These are phyloP conservation scores for Kwoniella mangroviensis DNA, from an alignment of 768 basidiomycete genomes.

Conservation along the genomic window DNA sequence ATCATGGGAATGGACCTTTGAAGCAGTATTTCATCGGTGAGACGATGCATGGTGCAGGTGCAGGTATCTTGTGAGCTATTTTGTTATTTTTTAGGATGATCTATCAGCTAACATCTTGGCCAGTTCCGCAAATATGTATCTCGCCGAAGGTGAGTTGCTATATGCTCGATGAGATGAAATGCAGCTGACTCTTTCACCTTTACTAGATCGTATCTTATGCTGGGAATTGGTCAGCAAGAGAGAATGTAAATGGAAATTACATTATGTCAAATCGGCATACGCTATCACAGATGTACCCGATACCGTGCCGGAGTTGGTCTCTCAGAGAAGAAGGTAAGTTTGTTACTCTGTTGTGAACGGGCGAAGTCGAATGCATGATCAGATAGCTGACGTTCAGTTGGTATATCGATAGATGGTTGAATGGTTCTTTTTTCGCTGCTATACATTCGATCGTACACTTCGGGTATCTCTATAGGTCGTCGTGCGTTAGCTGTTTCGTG, in stretches of 20 bases:
- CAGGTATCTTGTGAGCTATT: conserved; percentile 56
- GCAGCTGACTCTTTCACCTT: not conserved
- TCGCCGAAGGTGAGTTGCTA: conserved; percentile 71
- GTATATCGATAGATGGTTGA: conserved; percentile 74
- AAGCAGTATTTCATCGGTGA: conserved; percentile 98
- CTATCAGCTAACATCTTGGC: not conserved
- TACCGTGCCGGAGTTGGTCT: conserved; percentile 88
- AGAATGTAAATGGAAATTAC: conserved; percentile 84
- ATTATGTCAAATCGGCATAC: conserved; percentile 94
- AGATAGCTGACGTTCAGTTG: conserved; percentile 74
- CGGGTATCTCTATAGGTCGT: conserved; percentile 90
- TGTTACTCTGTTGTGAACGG: not conserved
- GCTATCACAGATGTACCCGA: conserved; percentile 93
- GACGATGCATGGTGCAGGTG: conserved; percentile 67
- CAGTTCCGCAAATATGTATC: conserved; percentile 63
- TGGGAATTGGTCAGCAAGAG: conserved; percentile 98
- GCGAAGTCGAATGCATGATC: not conserved
- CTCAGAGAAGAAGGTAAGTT: conserved; percentile 71
- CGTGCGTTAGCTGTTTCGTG: conserved; percentile 54
- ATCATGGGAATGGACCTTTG: conserved; percentile 78
- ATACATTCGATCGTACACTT: conserved; percentile 92
- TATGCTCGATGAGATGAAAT: not conserved
- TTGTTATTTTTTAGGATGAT: not conserved
- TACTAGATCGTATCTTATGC: conserved; percentile 75
- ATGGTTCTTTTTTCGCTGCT: conserved; percentile 97